phyloP scores from a whole-genome alignment of 148 eudicot species.

The Rhododendron griersonianum region DNA sequence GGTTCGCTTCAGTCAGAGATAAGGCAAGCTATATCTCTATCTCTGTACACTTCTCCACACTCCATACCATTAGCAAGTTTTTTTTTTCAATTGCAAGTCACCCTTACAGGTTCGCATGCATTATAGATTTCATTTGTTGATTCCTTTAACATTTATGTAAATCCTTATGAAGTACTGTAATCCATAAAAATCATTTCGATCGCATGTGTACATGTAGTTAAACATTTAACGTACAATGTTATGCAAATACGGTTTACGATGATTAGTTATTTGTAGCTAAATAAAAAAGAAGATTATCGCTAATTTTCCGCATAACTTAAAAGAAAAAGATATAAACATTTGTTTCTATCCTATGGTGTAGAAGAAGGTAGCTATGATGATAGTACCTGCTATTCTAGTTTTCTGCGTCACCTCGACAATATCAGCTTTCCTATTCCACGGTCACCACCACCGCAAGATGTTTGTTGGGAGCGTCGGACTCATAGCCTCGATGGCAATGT shows the following conservation, averaged over 20 bases:
- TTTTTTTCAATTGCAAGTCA: not conserved
- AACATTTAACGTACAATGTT: not conserved
- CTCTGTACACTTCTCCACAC: not conserved
- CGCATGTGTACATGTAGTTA: not conserved
- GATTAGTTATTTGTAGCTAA: not conserved
- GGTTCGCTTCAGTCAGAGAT: constrained; percentile 49
- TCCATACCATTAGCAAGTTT: not conserved
- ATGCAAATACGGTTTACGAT: not conserved
- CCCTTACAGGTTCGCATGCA: not conserved
- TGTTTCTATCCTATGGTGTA: constrained; percentile 23
- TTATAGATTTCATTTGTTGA: not conserved
- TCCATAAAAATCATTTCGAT: not conserved
- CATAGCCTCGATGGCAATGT: constrained; percentile 55
- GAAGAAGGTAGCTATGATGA: constrained; percentile 50
- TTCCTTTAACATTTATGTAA: not conserved
- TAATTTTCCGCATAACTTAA: not conserved
- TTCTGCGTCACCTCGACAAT: constrained; percentile 27
- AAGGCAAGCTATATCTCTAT: constrained; percentile 40
- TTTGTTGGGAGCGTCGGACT: constrained; percentile 64
- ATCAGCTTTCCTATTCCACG: constrained; percentile 49
- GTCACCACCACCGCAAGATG: constrained; percentile 49
- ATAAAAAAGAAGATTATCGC: not conserved
- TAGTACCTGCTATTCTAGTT: constrained; percentile 25
- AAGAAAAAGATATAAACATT: constrained; percentile 8
- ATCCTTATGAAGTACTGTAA: not conserved